Evolutionary conservation across 768 basidiomycete genomes (phyloP), one percentile per base, ranked within the genome.

Genomic region (Rhizopogon vesiculosus): DNA sequence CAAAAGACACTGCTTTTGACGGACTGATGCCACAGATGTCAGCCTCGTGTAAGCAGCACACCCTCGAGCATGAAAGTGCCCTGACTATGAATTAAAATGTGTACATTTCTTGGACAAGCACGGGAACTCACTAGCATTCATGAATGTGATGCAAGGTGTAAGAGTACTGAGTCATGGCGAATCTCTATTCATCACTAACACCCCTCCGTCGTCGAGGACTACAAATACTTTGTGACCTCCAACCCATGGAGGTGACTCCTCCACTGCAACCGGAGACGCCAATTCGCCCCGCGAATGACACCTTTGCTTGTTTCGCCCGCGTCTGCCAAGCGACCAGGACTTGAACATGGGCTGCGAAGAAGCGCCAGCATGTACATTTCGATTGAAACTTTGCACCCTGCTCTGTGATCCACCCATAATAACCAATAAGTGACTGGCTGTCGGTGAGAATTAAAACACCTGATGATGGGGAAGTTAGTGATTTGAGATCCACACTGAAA

Each of bases 171-270:
- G 33, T 56, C 40, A 38, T 35, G n/a, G n/a, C 43, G 33, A 18
- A 35, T 61, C 55, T 29, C 45, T 42, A 43, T 54, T 43, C 29
- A 64, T 46, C 38, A 59, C 60, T 46, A 55, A 16, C 43, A 45
- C 55, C 33, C 57, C 56, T 9, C 73, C 71, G 22, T 70, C 69
- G 22, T 67, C 56, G 40, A 69, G 62, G 7, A 62, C 43, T 6
- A 57, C 61, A 12, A 72, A 58, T 42, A 69, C 61, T 48, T 60
- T 54, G 41, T 64, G 67, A 2, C 63, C 67, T 19, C 59, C 44
- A 12, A 69, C 58, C 72, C 72, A 74, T 40, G 65, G 66, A 5
- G 57, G 51, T n/a, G 60, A 51, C n/a, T 59, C 63, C 18, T 51
- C 38, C n/a, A 51, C n/a, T n/a, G n/a, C 51, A 29, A 54, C 57